Percentiles rank a stretch among this genome's conserved stretches.
Evolutionary conservation across 1,284 basidiomycete species (phyloP).

Genomic region (Stygiomarasmius scandens): DNA sequence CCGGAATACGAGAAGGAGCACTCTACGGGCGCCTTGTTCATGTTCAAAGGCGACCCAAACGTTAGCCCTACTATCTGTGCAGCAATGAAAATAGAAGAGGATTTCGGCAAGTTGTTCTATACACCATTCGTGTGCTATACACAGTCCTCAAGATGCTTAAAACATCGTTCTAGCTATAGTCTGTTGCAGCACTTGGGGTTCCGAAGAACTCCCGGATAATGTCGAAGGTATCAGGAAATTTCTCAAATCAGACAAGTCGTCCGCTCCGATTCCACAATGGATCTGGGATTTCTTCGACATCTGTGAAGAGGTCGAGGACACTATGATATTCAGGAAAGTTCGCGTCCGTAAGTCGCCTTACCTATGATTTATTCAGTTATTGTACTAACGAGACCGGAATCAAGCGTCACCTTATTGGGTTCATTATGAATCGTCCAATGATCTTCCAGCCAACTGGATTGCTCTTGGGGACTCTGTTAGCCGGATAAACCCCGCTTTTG

Average conservation of each 20-base stretch:
- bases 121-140: no score
- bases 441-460: constrained; percentile 20
- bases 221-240: constrained; percentile 18
- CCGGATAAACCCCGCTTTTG: constrained; percentile 20
- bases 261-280: constrained; percentile 19
- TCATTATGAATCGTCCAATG: neutral
- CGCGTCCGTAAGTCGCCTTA: constrained; percentile 18
- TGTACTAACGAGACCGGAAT: no score
- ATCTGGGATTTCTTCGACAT: constrained; percentile 18
- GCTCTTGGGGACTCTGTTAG: constrained; percentile 23
- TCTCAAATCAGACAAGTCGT: constrained; percentile 9
- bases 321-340: constrained; percentile 12
- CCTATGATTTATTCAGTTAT: no score
- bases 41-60: neutral
- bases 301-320: constrained; percentile 18
- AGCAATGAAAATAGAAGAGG: neutral
- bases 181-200: constrained; percentile 18
- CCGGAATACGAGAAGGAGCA: neutral
- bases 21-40: neutral
- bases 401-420: no score
- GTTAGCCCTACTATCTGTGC: neutral
- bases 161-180: neutral
- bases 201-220: constrained; percentile 14
- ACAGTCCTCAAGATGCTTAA: no score
- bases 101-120: neutral